Percentiles rank a stretch among this genome's conserved stretches.
phyloP scores from a whole-genome alignment of 2,329 filamentous ascomycete genomes.

The Verruconis gallopava region DNA sequence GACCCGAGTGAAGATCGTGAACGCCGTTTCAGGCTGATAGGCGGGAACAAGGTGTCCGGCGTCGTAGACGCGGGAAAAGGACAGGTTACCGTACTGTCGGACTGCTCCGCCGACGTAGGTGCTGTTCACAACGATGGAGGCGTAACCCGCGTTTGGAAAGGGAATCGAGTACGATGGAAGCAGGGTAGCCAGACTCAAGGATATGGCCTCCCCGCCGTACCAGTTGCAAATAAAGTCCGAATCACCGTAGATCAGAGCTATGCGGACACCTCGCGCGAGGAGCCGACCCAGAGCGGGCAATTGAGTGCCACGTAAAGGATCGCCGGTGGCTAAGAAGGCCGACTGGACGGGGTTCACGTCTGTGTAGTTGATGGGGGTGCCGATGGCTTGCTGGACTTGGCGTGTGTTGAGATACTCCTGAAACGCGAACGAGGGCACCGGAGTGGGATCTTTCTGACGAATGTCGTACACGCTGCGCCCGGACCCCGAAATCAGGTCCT shows the following conservation, averaged over 20 bases:
- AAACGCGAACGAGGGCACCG: conserved; percentile 30
- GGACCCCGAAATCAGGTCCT: conserved; percentile 6
- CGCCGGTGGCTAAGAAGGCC: conserved; percentile 30
- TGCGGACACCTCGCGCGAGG: conserved; percentile 30
- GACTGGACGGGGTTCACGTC: conserved; percentile 20
- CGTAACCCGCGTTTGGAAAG: conserved; percentile 58
- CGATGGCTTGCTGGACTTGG: conserved; percentile 35
- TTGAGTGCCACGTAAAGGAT: conserved; percentile 29
- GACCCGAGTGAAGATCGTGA: conserved; percentile 39
- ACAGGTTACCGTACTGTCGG: conserved; percentile 59
- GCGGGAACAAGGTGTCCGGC: conserved; percentile 37
- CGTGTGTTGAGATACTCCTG: conserved; percentile 38
- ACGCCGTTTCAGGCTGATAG: conserved; percentile 40
- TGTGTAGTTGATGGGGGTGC: conserved; percentile 38
- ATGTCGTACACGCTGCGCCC: conserved; percentile 34
- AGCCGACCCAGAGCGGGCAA: conserved; percentile 29
- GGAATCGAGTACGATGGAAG: conserved; percentile 35
- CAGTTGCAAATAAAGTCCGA: conserved; percentile 46
- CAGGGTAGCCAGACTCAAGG: conserved; percentile 40
- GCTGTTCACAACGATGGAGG: conserved; percentile 55
- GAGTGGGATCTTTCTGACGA: conserved; percentile 22
- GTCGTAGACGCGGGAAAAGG: conserved; percentile 39
- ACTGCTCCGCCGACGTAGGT: conserved; percentile 59
- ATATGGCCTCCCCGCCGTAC: conserved; percentile 64
- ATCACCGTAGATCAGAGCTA: conserved; percentile 60